A percentile compares a stretch with the other conserved stretches of the same genome.
Evolutionary conservation across 192 early-diverging fungal species (phyloP).

Genomic region (Blastocladiella britannica): DNA sequence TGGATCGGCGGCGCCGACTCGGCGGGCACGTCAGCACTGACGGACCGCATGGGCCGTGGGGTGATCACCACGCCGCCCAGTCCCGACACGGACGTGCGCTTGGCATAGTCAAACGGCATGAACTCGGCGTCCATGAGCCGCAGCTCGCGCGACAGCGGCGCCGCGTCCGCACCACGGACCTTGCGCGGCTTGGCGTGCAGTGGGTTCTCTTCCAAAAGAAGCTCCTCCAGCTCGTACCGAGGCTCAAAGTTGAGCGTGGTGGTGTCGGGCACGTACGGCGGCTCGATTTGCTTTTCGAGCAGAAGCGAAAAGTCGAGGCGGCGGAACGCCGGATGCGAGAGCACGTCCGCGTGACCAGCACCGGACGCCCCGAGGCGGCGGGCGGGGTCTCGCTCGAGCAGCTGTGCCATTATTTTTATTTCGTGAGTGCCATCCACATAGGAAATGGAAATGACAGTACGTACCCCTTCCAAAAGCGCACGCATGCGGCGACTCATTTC

Average conservation of each 20-base stretch:
- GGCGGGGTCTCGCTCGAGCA: conserved; percentile 49
- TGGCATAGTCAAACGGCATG: conserved; percentile 48
- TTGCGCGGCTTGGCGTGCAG: conserved; percentile 55
- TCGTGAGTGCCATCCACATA: conserved; percentile 1
- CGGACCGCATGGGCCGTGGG: too few relatives aligned
- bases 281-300: conserved; percentile 41
- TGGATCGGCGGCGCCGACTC: too few relatives aligned
- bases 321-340: conserved; percentile 59
- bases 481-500: conserved; percentile 23
- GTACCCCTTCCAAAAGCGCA: conserved; percentile 29
- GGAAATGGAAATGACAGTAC: conserved; percentile 2
- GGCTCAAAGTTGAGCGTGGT: conserved; percentile 80
- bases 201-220: conserved; percentile 90
- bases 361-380: conserved; percentile 58
- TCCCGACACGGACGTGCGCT: too few relatives aligned
- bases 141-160: conserved; percentile 32
- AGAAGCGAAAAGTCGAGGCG: conserved; percentile 54
- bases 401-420: conserved; percentile 11
- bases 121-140: conserved; percentile 64
- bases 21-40: too few relatives aligned
- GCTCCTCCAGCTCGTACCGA: conserved; percentile 85
- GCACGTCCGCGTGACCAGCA: conserved; percentile 45
- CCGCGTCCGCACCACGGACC: conserved; percentile 20
- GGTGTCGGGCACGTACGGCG: conserved; percentile 74
- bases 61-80: too few relatives aligned